phyloP scores from a whole-genome alignment of 164 flowering plant species.

The Chimonanthus praecox region DNA sequence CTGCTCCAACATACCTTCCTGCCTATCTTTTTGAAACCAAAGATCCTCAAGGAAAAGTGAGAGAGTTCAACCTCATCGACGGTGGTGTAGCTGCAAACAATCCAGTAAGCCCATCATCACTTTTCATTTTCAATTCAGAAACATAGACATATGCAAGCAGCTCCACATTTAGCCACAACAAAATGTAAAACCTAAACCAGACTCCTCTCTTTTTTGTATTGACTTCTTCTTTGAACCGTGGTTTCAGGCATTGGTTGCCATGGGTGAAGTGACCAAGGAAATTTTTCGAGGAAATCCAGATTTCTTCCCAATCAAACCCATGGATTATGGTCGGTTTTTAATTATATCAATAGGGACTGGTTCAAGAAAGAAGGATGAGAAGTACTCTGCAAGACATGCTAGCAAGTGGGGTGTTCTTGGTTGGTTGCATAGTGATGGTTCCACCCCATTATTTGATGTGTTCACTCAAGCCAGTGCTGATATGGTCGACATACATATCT shows the following conservation, averaged over 20 bases:
- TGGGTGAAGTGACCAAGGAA: slow-evolving; percentile 26
- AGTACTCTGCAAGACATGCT: slow-evolving; percentile 19
- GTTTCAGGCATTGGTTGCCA: slow-evolving; percentile 23
- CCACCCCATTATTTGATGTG: slow-evolving; percentile 24
- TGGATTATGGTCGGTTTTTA: slow-evolving; percentile 18
- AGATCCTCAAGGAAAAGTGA: slow-evolving; percentile 12
- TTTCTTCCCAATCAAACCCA: slow-evolving; percentile 20
- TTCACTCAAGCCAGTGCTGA: slow-evolving; percentile 28
- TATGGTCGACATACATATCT: slow-evolving; percentile 26
- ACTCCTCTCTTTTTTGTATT: too few species aligned
- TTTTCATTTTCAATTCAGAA: neutral
- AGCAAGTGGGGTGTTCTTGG: slow-evolving; percentile 34
- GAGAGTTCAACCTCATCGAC: slow-evolving; percentile 32
- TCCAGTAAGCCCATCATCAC: slow-evolving; percentile 19
- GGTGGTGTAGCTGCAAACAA: slow-evolving; percentile 35
- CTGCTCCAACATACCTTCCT: slow-evolving; percentile 38
- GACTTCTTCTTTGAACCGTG: neutral
- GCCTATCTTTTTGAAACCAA: slow-evolving; percentile 23
- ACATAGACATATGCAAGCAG: neutral
- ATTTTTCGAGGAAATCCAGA: slow-evolving; percentile 14
- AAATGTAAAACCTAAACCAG: neutral
- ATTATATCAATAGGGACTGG: slow-evolving; percentile 40
- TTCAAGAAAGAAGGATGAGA: slow-evolving; percentile 8
- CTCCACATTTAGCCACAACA: neutral
- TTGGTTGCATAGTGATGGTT: slow-evolving; percentile 22